Evolutionary conservation across 208 protist species (phyloP), one percentile per base, ranked within the genome.

Genomic region (Wallacemonas sp.): DNA sequence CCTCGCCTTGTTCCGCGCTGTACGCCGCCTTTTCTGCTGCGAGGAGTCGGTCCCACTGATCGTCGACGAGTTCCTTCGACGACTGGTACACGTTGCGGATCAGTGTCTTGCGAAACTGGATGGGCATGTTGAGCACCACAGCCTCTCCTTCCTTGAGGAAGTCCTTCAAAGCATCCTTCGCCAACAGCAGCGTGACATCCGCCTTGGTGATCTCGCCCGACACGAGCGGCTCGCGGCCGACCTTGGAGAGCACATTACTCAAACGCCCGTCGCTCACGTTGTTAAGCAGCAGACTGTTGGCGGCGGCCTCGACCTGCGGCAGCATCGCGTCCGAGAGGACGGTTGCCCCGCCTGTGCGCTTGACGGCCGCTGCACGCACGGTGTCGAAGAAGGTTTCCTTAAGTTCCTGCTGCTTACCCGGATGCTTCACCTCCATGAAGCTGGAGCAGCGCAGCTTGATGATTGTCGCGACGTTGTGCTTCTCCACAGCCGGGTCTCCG

Each of bases 381-480:
- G 89, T 95, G 71, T 91, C 84, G 22, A 93, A 69, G 65, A 95
- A 94, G 22, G 85, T 94, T 24, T 86, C 85, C 78, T 93, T 92
- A 29, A 92, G 71, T 62, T 95, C 89, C 78, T 91, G 78, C 71
- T 93, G 86, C 74, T 95, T 95, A n/a, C 86, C 86, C 3, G 86
- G 89, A 68, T 95, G 89, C 76, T 92, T 92, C 60, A 92, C 60
- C 65, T 95, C 86, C 86, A 93, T 92, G 57, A 95, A 95, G 59
- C 76, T 86, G 3, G 82, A 88, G 73, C 87, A 92, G 65, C 87
- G 86, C 38, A 95, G 77, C 60, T 95, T 95, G 58, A 95, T 78
- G 34, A 95, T 93, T 9, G 88, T 94, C 9, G 86, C 82, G n/a
- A 92, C 82, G 53, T 81, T 82, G 76, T 73, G 75, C 54, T 50